Base-by-base conservation (phyloP, 495 filamentous ascomycete species). In the Hypomontagnella monticulosa region DNA sequence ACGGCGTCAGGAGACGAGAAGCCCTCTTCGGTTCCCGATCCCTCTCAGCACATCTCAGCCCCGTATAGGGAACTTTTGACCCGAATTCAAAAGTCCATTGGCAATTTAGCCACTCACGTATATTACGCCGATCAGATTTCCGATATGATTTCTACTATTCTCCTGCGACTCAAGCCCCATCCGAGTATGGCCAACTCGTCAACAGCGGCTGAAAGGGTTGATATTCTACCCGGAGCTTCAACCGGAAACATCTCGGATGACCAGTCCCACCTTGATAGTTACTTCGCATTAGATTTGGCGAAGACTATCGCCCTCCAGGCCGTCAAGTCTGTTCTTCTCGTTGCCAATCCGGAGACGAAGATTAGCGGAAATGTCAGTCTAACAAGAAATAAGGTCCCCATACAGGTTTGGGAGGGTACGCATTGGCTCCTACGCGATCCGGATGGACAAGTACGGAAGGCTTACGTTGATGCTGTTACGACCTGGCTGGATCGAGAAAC, bases 61-160 rank as follows among this genome's bases (percentile, higher is more conserved):
- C 74, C 79, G 41, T 74, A 80, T 15, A 77, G 81, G 48, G 79
- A 86, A 52, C 78, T 96, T 11, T 81, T 94, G 37, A 72, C 76
- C 15, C 84, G 86, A 14, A 78, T 97, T 4, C 88, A 92, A 66
- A 82, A 85, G 61, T 93, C 88, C 73, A 93, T 96, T 57, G 91
- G 90, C 6, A 84, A 91, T 72, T 81, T 97, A n/a, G 92, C 91
- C 1, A 96, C 91, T 0, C 93, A 97, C 72, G 87, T 94, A 11
- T 97, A 97, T 75, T 97, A 97, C 73, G 89, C 90, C 1, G 93
- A 97, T 61, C 93, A 97, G 71, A 90, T 97, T 46, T 86, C 89
- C 2, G 93, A 97, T 71, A 97, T 97, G 91, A 87, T 96, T 44
- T 82, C 87, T 1, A 85, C 91, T 0, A 88, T 97, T 40, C 78